Conservation (phyloP, 2,329 filamentous ascomycete genomes). For the Pestalotiopsis sp. region DNA sequence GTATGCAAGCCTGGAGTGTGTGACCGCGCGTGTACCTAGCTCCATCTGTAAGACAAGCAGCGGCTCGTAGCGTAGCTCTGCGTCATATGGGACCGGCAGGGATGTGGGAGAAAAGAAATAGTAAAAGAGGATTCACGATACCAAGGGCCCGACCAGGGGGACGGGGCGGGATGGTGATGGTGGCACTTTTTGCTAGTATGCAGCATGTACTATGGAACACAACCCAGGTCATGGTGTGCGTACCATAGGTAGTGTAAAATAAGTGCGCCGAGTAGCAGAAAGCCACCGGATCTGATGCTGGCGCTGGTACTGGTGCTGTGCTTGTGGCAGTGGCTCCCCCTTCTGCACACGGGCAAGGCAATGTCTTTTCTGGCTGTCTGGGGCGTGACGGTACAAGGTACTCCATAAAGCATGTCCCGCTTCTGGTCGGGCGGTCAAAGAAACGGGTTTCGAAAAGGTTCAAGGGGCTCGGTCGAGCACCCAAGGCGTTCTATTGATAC, state of each 20-base stretch:
- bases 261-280: neutral
- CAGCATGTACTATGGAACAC: neutral
- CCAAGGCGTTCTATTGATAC: conserved; percentile 27
- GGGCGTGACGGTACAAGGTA: conserved; percentile 26
- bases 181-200: conserved; percentile 11
- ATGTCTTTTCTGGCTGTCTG: conserved; percentile 4
- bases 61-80: conserved; percentile 34
- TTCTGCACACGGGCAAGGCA: conserved; percentile 30
- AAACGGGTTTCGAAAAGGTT: conserved; percentile 33
- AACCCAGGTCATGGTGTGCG: neutral
- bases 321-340: conserved; percentile 27
- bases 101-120: conserved; percentile 30
- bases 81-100: conserved; percentile 39
- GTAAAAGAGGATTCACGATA: conserved; percentile 32
- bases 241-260: neutral
- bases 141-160: conserved; percentile 21
- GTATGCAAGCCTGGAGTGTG: conserved; percentile 34
- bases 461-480: conserved; percentile 30
- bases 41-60: conserved; percentile 33
- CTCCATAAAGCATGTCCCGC: conserved; percentile 33
- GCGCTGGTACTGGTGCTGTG: conserved; percentile 20
- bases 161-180: conserved; percentile 16
- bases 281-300: conserved; percentile 16
- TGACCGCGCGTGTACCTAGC: conserved; percentile 31
- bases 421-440: conserved; percentile 31